Evolutionary conservation across 148 eudicot genomes (phyloP).

Genomic region (Agrostemma githago): DNA sequence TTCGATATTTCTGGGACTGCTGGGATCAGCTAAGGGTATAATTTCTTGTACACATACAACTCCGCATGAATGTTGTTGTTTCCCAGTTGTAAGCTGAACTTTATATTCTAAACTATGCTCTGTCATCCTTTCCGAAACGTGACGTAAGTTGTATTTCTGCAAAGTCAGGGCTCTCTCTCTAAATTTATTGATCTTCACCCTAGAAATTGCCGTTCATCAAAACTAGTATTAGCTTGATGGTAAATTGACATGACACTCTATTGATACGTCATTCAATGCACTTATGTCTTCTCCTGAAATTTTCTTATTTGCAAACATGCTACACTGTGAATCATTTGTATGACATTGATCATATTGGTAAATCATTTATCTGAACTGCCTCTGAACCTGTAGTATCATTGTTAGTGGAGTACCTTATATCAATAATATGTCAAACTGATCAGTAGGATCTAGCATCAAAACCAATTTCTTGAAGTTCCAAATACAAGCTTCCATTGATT

Average conservation of each 20-base stretch:
- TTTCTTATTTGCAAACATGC: background rate
- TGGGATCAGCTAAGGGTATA: constrained; percentile 77
- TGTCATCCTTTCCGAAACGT: background rate
- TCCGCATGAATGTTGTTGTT: background rate
- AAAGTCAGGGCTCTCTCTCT: background rate
- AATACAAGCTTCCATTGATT: background rate
- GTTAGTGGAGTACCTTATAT: background rate
- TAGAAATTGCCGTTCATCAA: background rate
- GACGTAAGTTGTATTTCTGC: background rate
- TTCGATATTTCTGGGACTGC: constrained; percentile 77
- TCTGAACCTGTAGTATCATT: background rate
- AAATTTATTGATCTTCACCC: background rate
- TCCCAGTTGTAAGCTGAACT: background rate
- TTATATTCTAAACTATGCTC: background rate
- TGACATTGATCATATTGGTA: background rate
- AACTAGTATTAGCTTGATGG: background rate
- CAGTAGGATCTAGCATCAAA: background rate
- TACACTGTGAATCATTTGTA: background rate
- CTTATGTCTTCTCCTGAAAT: background rate
- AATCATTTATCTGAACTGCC: background rate
- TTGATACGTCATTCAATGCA: background rate
- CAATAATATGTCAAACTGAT: background rate
- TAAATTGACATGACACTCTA: background rate
- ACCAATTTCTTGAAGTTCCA: background rate
- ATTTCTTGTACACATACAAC: background rate